Evolutionary conservation across 768 basidiomycete genomes (phyloP).

Genomic region (Mycena latifolia): DNA sequence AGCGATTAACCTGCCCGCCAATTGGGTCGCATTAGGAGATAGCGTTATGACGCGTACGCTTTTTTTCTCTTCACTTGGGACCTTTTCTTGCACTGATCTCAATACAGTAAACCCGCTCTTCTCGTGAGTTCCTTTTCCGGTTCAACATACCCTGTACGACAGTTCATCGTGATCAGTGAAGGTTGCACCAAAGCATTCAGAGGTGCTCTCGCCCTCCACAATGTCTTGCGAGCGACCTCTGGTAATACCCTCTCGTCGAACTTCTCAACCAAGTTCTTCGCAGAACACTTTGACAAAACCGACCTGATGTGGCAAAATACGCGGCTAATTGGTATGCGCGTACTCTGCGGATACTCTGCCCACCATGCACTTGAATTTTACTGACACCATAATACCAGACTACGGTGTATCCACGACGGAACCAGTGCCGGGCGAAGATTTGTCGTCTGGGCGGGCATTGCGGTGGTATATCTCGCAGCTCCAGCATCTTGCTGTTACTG

Average conservation of each 20-base stretch:
- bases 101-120: conserved; percentile 31
- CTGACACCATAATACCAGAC: conserved; percentile 13
- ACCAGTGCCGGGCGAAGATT: conserved; percentile 27
- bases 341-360: too few species aligned
- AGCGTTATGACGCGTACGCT: conserved; percentile 42
- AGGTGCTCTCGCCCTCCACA: conserved; percentile 24
- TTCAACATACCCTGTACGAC: background rate
- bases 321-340: conserved; percentile 19
- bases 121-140: conserved; percentile 10
- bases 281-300: conserved; percentile 31
- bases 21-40: conserved; percentile 52
- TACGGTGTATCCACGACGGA: conserved; percentile 33
- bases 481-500: conserved; percentile 29
- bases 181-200: conserved; percentile 31
- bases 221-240: conserved; percentile 3
- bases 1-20: conserved; percentile 42
- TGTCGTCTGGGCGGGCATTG: conserved; percentile 16
- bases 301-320: conserved; percentile 29
- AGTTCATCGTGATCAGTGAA: conserved; percentile 3
- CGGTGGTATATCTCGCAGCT: conserved; percentile 32
- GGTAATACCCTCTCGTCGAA: conserved; percentile 3
- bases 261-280: conserved; percentile 36
- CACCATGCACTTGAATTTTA: too few species aligned
- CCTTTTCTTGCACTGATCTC: background rate
- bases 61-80: background rate